These are phyloP conservation scores for Fusarium udum DNA, from an alignment of 2,329 filamentous ascomycete species.

Conservation along the genomic window DNA sequence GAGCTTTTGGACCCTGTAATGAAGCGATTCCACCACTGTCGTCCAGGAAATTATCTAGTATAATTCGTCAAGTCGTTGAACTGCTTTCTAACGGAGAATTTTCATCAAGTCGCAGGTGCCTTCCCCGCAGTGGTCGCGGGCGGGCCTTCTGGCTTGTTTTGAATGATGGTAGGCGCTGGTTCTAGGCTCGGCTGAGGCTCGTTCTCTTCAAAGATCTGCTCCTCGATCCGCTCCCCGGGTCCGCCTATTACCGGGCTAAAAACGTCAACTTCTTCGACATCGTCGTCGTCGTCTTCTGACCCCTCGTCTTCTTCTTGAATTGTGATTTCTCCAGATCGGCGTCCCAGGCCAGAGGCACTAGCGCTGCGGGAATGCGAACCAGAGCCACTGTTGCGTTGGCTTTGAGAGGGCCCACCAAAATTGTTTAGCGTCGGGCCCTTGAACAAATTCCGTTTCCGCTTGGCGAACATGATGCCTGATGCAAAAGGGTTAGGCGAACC, in stretches of 20 bases:
- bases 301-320: constrained; percentile 74
- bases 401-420: constrained; percentile 54
- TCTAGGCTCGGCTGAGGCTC: constrained; percentile 40
- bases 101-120: constrained; percentile 14
- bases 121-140: constrained; percentile 22
- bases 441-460: constrained; percentile 82
- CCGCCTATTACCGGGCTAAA: constrained; percentile 62
- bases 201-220: constrained; percentile 58
- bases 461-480: constrained; percentile 78
- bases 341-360: constrained; percentile 70
- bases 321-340: constrained; percentile 78
- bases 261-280: constrained; percentile 67
- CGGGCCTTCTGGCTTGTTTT: constrained; percentile 11
- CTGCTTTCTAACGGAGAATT: neutral
- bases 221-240: constrained; percentile 57
- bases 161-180: constrained; percentile 30
- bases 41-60: constrained; percentile 32
- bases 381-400: constrained; percentile 48
- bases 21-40: constrained; percentile 16
- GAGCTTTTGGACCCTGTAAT: constrained; percentile 25
- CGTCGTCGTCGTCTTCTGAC: constrained; percentile 55
- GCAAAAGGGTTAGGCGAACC: constrained; percentile 68
- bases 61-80: constrained; percentile 42
- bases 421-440: constrained; percentile 78
- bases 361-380: constrained; percentile 64